Base-by-base conservation (phyloP, 768 basidiomycete genomes). In the Russula virescens region DNA sequence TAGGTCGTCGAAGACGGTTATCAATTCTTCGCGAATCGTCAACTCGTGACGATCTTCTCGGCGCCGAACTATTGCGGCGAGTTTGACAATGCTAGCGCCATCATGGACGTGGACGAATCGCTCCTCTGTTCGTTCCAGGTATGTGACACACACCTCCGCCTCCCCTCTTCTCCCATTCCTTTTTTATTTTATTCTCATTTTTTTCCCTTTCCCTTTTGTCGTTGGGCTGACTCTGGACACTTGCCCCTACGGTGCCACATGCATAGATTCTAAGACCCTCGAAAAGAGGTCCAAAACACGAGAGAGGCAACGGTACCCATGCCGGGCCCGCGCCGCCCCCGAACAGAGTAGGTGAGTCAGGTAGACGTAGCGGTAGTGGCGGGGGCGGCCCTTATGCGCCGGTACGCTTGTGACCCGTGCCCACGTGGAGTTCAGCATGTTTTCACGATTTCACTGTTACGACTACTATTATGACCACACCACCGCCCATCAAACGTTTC, bases 31-130 rank as follows among this genome's bases (percentile, higher is more conserved):
- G 94, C 94, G 46, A 97, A 98, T 77, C 83, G 96, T 68, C 94
- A 95, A 78, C 76, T 98, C 68, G 96, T 98, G 67, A 98, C 96
- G 46, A 75, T 98, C 53, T 98, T 98, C 79, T 95, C 93, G 28
- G 96, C 96, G 55, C 96, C 95, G 58, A 91, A 91, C 78, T 91
- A 92, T 71, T 91, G 89, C 69, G 89, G 91, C 66, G 90, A 98
- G 79, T 98, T 98, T 71, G 96, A 98, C 75, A 98, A 98, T 75
- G 94, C 96, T 5, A 96, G 96, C 45, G 96, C 96, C 35, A 98
- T 98, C 94, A 98, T 98, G 96, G 93, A 89, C 70, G 96, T 98
- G 45, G 96, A 98, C 70, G 94, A 98, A 77, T 95, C 95, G 7
- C 75, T 98, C 66, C 74, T 98, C 66, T 98, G 95, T 77, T 98